phyloP scores from a whole-genome alignment of 2,329 filamentous ascomycete species.

The Ceratocystis alfenasii region DNA sequence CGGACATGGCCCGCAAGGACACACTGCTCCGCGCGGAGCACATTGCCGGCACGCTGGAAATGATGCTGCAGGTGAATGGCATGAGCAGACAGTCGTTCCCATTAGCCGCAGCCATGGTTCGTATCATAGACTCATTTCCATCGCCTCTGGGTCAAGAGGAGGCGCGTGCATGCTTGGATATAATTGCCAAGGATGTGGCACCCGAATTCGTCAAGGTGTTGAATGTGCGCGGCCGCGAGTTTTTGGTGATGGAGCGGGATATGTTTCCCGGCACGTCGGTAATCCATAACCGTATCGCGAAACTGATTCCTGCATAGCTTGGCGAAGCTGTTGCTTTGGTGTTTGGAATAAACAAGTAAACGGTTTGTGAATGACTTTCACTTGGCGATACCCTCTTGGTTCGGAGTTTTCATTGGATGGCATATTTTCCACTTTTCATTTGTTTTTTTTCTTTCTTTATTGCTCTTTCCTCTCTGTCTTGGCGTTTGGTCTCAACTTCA shows the following conservation, averaged over 20 bases:
- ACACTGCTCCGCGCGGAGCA: slow-evolving; percentile 58
- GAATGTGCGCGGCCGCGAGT: slow-evolving; percentile 41
- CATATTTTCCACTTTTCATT: background rate
- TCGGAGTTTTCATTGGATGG: slow-evolving; percentile 6
- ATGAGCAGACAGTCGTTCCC: slow-evolving; percentile 52
- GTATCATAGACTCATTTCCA: slow-evolving; percentile 55
- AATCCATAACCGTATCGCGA: slow-evolving; percentile 29
- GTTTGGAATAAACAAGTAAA: slow-evolving; percentile 9
- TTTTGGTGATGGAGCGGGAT: slow-evolving; percentile 43
- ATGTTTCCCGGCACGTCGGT: slow-evolving; percentile 32
- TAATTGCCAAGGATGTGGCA: slow-evolving; percentile 44
- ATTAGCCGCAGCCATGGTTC: slow-evolving; percentile 50
- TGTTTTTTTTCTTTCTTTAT: slow-evolving; percentile 5
- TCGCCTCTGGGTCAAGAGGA: slow-evolving; percentile 44
- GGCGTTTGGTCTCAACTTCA: background rate
- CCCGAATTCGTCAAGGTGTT: slow-evolving; percentile 46
- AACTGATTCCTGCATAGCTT: slow-evolving; percentile 9
- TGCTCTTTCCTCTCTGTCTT: background rate
- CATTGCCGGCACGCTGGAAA: slow-evolving; percentile 53
- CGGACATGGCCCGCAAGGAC: slow-evolving; percentile 48
- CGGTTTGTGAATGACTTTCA: slow-evolving; percentile 12
- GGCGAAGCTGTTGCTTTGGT: background rate
- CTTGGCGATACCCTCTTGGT: slow-evolving; percentile 16
- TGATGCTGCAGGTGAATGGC: slow-evolving; percentile 40
- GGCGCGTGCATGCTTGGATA: slow-evolving; percentile 37